Evolutionary conservation across 2,329 filamentous ascomycete genomes (phyloP).

Genomic region (Botryotinia calthae): DNA sequence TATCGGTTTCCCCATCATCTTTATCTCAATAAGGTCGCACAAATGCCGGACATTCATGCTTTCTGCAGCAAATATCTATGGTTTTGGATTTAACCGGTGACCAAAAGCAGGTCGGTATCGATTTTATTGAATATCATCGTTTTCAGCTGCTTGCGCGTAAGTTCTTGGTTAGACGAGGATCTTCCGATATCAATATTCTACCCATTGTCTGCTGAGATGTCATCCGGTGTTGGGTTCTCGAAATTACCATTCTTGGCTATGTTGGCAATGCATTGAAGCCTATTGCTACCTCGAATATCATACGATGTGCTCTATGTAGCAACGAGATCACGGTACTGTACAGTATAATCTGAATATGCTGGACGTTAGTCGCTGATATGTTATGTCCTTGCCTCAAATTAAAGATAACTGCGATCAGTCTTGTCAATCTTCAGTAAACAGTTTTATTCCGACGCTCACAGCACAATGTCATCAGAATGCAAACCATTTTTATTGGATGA

Average conservation of each 20-base stretch:
- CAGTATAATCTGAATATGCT: not conserved
- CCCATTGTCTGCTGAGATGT: not conserved
- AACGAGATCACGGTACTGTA: not conserved
- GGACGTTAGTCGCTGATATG: not conserved
- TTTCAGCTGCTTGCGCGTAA: conserved; percentile 6
- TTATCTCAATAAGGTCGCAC: not conserved
- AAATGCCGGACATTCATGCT: not conserved
- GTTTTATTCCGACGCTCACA: too few species aligned
- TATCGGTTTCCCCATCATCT: conserved; percentile 10
- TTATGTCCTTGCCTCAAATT: not conserved
- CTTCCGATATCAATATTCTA: not conserved
- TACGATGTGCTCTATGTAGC: not conserved
- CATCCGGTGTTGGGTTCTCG: not conserved
- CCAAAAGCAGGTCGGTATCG: not conserved
- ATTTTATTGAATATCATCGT: not conserved
- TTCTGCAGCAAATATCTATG: not conserved
- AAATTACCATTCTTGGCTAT: not conserved
- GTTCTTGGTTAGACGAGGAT: not conserved
- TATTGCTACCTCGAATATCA: not conserved
- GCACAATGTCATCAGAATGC: conserved; percentile 4
- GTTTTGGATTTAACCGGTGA: not conserved
- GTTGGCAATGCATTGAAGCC: not conserved
- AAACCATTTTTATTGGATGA: conserved; percentile 5
- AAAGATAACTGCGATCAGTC: not conserved
- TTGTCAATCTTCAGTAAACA: not conserved